These are phyloP conservation scores for Mrakia frigida DNA, from an alignment of 768 basidiomycete genomes.

Conservation along the genomic window DNA sequence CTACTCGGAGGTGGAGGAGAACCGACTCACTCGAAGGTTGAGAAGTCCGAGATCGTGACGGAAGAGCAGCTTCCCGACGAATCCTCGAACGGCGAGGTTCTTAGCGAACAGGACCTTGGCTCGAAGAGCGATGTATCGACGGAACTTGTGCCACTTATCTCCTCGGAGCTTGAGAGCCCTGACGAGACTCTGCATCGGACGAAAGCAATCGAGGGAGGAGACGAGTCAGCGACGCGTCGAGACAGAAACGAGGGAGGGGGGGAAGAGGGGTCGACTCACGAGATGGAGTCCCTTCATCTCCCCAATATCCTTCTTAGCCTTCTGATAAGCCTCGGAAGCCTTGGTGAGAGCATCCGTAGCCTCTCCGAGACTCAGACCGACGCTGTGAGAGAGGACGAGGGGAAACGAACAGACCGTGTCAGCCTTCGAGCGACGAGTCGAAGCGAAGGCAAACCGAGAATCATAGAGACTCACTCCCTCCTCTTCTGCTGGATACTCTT, in stretches of 20 bases:
- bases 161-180: constrained; percentile 62
- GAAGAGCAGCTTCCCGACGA: constrained; percentile 80
- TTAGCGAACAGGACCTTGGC: constrained; percentile 64
- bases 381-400: constrained; percentile 49
- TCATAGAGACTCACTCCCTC: constrained; percentile 50
- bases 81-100: constrained; percentile 78
- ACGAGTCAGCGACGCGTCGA: neutral
- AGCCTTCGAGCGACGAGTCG: neutral
- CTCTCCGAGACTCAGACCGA: constrained; percentile 72
- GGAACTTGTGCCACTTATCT: constrained; percentile 77
- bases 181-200: constrained; percentile 56
- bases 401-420: neutral
- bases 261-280: neutral
- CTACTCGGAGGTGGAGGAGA: neutral
- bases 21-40: constrained; percentile 55
- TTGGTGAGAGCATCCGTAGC: constrained; percentile 67
- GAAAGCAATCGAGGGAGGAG: neutral
- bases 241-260: neutral
- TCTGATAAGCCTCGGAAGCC: constrained; percentile 57
- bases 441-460: neutral
- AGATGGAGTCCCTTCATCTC: constrained; percentile 46
- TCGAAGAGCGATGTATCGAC: constrained; percentile 78
- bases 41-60: constrained; percentile 65
- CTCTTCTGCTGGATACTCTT: constrained; percentile 63
- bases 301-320: constrained; percentile 59